Evolutionary conservation across 2,329 filamentous ascomycete genomes (phyloP).

Genomic region (Talaromyces rugulosus): DNA sequence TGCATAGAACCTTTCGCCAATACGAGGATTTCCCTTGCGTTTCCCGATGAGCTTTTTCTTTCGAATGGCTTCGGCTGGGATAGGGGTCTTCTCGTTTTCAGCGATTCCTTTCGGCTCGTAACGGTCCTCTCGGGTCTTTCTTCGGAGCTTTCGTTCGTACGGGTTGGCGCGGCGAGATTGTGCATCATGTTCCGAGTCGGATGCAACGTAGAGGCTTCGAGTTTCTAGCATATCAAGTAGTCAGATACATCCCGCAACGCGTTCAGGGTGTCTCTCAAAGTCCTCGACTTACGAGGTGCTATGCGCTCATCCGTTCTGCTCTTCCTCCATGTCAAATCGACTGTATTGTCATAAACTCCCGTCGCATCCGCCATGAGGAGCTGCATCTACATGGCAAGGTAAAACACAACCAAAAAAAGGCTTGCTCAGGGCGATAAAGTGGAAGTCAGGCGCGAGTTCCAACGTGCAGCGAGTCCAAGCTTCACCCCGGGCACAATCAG

Average conservation of each 20-base stretch:
- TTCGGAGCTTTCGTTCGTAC: slow-evolving; percentile 51
- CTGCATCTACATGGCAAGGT: background rate
- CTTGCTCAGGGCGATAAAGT: background rate
- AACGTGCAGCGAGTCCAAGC: background rate
- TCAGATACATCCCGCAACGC: background rate
- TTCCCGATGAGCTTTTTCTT: slow-evolving; percentile 23
- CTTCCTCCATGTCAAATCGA: background rate
- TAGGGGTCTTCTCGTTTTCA: background rate
- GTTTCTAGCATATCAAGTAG: background rate
- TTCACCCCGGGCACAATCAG: background rate
- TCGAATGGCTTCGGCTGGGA: background rate
- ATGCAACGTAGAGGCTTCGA: background rate
- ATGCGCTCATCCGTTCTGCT: background rate
- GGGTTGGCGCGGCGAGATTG: background rate
- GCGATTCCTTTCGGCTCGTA: slow-evolving; percentile 42
- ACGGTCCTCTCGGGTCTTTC: slow-evolving; percentile 54
- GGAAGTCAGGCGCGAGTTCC: background rate
- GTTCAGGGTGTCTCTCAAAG: background rate
- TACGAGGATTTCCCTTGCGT: slow-evolving; percentile 38
- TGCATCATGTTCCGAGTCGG: background rate
- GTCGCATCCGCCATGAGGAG: background rate
- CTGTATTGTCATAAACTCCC: background rate
- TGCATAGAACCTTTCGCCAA: slow-evolving; percentile 53
- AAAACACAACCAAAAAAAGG: background rate
- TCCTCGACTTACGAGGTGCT: background rate